Evolutionary conservation across 768 basidiomycete genomes (phyloP).

Genomic region (Lentinula boryana): DNA sequence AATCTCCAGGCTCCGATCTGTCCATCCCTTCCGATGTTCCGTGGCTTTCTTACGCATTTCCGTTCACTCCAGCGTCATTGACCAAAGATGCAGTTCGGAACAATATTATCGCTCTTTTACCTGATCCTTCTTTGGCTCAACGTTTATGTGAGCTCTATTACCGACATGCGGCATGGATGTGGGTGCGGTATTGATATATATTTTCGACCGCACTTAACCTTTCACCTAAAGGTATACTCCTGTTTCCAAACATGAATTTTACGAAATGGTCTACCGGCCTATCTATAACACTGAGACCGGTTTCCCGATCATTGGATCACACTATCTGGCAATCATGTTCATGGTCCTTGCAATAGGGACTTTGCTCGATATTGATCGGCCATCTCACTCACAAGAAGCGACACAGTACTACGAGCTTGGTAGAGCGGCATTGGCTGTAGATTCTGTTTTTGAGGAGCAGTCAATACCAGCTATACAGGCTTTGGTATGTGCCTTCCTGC

Average conservation of each 20-base stretch:
- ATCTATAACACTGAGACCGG: conserved; percentile 41
- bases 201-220: conserved; percentile 3
- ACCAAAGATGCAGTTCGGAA: conserved; percentile 37
- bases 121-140: conserved; percentile 29
- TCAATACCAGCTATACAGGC: conserved; percentile 60
- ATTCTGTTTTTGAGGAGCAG: conserved; percentile 61
- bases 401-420: conserved; percentile 56
- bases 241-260: conserved; percentile 54
- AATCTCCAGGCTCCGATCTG: conserved; percentile 26
- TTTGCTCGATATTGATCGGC: conserved; percentile 53
- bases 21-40: conserved; percentile 46
- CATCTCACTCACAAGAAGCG: conserved; percentile 47
- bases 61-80: conserved; percentile 38
- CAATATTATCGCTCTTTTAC: conserved; percentile 41
- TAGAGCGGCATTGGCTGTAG: conserved; percentile 52
- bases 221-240: conserved; percentile 50
- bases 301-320: conserved; percentile 36
- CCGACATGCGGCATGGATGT: conserved; percentile 71
- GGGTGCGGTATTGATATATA: conserved; percentile 20
- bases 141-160: conserved; percentile 49
- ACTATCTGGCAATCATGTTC: conserved; percentile 54
- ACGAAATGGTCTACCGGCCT: conserved; percentile 42
- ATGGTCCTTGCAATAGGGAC: conserved; percentile 62
- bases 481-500: conserved; percentile 32
- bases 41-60: conserved; percentile 58